Evolutionary conservation across 2,329 filamentous ascomycete genomes (phyloP), one percentile per base, ranked within the genome.

Genomic region (Pyricularia sp.): DNA sequence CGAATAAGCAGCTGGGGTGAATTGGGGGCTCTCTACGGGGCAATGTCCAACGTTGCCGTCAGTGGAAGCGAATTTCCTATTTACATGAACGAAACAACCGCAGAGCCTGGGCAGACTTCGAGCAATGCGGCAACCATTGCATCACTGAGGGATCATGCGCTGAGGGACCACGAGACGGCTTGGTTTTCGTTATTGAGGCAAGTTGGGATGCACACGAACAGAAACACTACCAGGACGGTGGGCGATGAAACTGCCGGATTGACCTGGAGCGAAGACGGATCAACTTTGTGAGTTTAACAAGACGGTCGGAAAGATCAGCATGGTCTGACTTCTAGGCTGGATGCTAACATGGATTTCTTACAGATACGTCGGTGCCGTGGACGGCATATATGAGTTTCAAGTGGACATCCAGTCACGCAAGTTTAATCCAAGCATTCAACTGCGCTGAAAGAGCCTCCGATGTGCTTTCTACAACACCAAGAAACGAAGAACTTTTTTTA

Each of bases 301-400:
- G 11, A 12, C 23, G 5, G 23, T 55, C 55, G 36, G 20, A n/a
- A n/a, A 80, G 33, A 42, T 42, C 3, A 9, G 12, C 12, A 42
- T 14, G 5, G 10, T 63, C 55, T 28, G 25, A 42, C 6, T 61
- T 25, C 64, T 59, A 17, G 17, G 33, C 66, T 17, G 28, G 17
- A 10, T 30, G 25, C 25, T 66, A 17, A 58, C 20, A 28, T 4
- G 26, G 25, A 25, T 4, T 3, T 23, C 5, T 11, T 25, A 17
- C 67, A 90, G 88, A 69, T 90, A 85, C 73, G 81, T 89, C 59
- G 88, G 85, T 25, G 85, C 87, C 42, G 88, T 92, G 75, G 88
- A 92, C 72, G 91, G 91, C 69, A 90, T 94, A 68, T 92, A 92
- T 74, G 90, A 93, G 78, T 87, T 92, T 73, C 85, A 84, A 42